Conservation (phyloP, 1,284 basidiomycete species). For the Puccinia coronata region DNA sequence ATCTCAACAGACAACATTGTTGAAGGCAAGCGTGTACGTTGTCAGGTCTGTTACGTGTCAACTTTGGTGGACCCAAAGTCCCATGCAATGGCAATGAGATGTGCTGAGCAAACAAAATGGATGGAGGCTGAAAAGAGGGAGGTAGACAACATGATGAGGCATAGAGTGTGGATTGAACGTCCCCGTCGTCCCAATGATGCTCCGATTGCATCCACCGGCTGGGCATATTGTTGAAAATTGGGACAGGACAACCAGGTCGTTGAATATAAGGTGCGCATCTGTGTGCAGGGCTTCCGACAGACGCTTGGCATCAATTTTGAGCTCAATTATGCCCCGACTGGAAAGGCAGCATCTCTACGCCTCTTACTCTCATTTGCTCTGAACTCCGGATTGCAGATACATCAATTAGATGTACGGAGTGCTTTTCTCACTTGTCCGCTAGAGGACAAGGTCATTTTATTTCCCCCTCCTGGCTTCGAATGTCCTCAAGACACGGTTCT, state of each 20-base stretch:
- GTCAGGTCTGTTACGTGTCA: background rate
- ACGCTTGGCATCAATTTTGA: no score
- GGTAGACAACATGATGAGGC: background rate
- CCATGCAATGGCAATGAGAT: background rate
- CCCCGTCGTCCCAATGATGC: background rate
- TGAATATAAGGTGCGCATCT: no score
- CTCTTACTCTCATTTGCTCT: background rate
- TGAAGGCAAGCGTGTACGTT: background rate
- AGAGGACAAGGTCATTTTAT: background rate
- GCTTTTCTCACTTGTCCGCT: no score
- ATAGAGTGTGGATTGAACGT: background rate
- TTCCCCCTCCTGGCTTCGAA: background rate
- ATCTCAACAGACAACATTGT: background rate
- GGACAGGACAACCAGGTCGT: no score
- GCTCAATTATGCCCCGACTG: no score
- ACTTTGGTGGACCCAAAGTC: background rate
- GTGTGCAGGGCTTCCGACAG: no score
- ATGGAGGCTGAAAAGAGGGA: background rate
- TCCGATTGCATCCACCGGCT: slow-evolving; percentile 18
- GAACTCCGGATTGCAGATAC: background rate
- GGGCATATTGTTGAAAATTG: slow-evolving; percentile 4
- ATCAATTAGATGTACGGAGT: no score
- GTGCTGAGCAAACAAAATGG: background rate
- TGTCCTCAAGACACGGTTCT: background rate
- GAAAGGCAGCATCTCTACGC: no score